These are phyloP conservation scores for Eleusine coracana DNA, from an alignment of 176 grass and related monocot species.

Conservation along the genomic window DNA sequence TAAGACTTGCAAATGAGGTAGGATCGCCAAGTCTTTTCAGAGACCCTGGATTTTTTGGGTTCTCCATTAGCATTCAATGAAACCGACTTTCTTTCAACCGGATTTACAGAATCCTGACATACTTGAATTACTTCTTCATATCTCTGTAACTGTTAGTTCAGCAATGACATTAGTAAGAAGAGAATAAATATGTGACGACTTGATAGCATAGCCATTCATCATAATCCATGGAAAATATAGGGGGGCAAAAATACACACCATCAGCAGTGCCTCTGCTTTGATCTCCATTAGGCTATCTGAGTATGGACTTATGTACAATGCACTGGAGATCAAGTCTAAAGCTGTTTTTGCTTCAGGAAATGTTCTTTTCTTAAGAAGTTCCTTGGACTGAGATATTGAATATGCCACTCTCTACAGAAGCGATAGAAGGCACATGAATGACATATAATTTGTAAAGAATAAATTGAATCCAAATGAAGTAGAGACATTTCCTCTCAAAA, in stretches of 20 bases:
- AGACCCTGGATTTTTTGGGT: conserved; percentile 29
- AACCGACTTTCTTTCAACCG: conserved; percentile 59
- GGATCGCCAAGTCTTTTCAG: conserved; percentile 58
- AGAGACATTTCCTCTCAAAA: neutral
- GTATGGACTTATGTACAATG: conserved; percentile 70
- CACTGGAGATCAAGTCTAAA: conserved; percentile 79
- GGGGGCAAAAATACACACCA: conserved; percentile 55
- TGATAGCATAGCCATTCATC: neutral
- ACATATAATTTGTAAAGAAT: conserved; percentile 13
- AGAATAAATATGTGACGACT: conserved; percentile 15
- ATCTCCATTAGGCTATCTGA: conserved; percentile 82
- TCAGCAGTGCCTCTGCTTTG: conserved; percentile 84
- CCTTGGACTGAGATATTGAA: conserved; percentile 67
- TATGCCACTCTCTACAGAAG: conserved; percentile 58
- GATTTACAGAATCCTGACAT: conserved; percentile 72
- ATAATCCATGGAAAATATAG: conserved; percentile 14
- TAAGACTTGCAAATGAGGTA: conserved; percentile 74
- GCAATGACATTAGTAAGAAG: conserved; percentile 35
- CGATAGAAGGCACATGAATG: conserved; percentile 18
- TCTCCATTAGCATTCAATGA: conserved; percentile 33
- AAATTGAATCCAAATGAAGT: conserved; percentile 14
- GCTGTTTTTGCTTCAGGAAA: conserved; percentile 62
- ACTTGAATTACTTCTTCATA: conserved; percentile 86
- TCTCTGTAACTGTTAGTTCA: conserved; percentile 60
- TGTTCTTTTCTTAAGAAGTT: conserved; percentile 78